Percentiles rank a stretch among this genome's conserved stretches.
Conservation (phyloP, 331 rosid species). For the Quercus tomentella region DNA sequence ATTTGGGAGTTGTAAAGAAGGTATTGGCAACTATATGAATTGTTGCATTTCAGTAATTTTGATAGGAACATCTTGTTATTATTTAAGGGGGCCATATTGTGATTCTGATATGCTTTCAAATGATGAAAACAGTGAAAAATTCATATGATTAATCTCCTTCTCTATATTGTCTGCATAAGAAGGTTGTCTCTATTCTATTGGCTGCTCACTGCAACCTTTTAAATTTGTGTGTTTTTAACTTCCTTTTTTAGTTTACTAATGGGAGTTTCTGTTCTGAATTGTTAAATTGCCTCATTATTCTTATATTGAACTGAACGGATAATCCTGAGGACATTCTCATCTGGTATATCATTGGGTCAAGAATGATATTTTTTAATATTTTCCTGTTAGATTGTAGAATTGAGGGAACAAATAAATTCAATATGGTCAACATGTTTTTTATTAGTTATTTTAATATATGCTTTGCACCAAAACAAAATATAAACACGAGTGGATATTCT, state of each 20-base stretch:
- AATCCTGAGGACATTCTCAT: neutral
- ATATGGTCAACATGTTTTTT: neutral
- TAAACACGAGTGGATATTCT: neutral
- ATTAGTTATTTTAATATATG: neutral
- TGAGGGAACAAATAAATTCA: neutral
- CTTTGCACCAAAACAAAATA: neutral
- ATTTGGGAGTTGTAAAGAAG: conserved; percentile 87
- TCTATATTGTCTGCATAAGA: neutral
- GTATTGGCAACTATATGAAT: conserved; percentile 30
- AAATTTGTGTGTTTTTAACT: neutral
- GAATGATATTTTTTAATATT: neutral
- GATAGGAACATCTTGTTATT: neutral
- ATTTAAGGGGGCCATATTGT: conserved; percentile 13
- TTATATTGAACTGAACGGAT: neutral
- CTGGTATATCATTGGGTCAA: neutral
- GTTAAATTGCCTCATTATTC: neutral
- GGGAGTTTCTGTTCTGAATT: neutral
- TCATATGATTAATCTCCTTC: neutral
- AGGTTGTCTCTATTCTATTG: neutral
- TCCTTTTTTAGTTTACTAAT: neutral
- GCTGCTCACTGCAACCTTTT: neutral
- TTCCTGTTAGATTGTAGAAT: neutral
- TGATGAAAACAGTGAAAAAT: neutral
- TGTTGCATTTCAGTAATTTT: neutral
- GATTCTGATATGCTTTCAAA: conserved; percentile 1